A percentile compares a stretch with the other conserved stretches of the same genome.
phyloP scores from a whole-genome alignment of 306 rosid genomes.

The Spatholobus suberectus region DNA sequence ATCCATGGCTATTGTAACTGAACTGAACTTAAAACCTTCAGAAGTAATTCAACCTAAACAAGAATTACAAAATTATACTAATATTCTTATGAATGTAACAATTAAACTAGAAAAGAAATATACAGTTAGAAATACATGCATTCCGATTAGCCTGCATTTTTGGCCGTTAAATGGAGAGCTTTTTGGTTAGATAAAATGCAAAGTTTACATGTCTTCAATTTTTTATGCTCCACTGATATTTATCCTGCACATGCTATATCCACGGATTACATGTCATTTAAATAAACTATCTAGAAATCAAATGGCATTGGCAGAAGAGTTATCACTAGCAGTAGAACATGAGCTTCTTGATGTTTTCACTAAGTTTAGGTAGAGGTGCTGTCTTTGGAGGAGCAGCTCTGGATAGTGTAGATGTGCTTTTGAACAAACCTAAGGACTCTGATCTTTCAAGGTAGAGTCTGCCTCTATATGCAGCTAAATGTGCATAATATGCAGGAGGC shows the following conservation, averaged over 20 bases:
- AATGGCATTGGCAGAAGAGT: slow-evolving; percentile 30
- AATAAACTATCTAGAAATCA: slow-evolving; percentile 5
- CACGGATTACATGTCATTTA: slow-evolving; percentile 18
- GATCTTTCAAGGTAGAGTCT: slow-evolving; percentile 94
- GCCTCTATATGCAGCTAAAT: slow-evolving; percentile 95
- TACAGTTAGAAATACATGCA: slow-evolving; percentile 1
- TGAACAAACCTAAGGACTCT: slow-evolving; percentile 56
- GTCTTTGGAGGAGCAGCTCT: slow-evolving; percentile 89
- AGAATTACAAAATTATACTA: not conserved
- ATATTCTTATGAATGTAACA: slow-evolving; percentile 8
- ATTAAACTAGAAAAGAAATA: not conserved
- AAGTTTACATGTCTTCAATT: slow-evolving; percentile 24
- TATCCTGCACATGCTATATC: slow-evolving; percentile 27
- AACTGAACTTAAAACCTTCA: not conserved
- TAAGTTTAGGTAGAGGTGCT: slow-evolving; percentile 78
- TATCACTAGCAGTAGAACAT: slow-evolving; percentile 88
- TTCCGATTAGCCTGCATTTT: slow-evolving; percentile 31
- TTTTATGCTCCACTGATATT: not conserved
- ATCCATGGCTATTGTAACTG: not conserved
- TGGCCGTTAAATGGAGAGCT: slow-evolving; percentile 1
- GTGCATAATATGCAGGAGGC: slow-evolving; percentile 98
- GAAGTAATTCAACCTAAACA: not conserved
- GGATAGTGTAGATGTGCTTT: slow-evolving; percentile 56
- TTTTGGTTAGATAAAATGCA: slow-evolving; percentile 33
- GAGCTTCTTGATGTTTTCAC: slow-evolving; percentile 86